phyloP scores from a whole-genome alignment of 345 rosid genomes.

The Citrus sp. region DNA sequence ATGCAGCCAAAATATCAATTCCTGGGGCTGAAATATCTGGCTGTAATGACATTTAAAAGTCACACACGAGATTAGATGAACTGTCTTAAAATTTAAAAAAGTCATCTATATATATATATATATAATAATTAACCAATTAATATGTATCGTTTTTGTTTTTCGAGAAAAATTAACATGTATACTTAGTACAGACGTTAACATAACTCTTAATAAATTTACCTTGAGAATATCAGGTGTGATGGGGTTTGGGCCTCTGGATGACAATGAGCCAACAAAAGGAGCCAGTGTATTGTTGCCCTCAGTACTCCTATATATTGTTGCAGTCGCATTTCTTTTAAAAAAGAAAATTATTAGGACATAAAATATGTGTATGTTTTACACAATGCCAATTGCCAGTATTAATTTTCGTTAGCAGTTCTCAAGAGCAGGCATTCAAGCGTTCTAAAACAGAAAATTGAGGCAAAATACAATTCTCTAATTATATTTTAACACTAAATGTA shows the following conservation, averaged over 20 bases:
- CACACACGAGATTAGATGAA: neutral
- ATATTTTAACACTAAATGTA: too few relatives aligned
- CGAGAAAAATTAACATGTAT: neutral
- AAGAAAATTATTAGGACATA: too few relatives aligned
- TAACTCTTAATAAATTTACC: constrained; percentile 18
- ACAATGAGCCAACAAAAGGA: constrained; percentile 36
- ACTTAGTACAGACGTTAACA: neutral
- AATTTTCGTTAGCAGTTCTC: too few relatives aligned
- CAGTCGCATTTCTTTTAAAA: constrained; percentile 27
- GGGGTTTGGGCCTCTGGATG: constrained; percentile 55
- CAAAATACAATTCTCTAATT: too few relatives aligned
- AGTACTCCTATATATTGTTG: constrained; percentile 20
- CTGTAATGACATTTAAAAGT: constrained; percentile 20
- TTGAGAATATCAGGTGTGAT: constrained; percentile 44
- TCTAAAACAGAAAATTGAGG: too few relatives aligned
- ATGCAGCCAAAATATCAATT: constrained; percentile 53
- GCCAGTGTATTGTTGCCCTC: constrained; percentile 12
- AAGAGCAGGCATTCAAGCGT: too few relatives aligned
- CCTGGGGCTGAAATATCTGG: constrained; percentile 64
- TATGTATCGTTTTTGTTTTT: neutral
- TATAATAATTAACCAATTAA: neutral
- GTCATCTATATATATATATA: too few relatives aligned
- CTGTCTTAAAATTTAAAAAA: too few relatives aligned
- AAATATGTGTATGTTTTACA: too few relatives aligned
- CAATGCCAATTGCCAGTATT: too few relatives aligned